phyloP scores from a whole-genome alignment of 2,329 filamentous ascomycete species.

The Calonectria hongkongensis region DNA sequence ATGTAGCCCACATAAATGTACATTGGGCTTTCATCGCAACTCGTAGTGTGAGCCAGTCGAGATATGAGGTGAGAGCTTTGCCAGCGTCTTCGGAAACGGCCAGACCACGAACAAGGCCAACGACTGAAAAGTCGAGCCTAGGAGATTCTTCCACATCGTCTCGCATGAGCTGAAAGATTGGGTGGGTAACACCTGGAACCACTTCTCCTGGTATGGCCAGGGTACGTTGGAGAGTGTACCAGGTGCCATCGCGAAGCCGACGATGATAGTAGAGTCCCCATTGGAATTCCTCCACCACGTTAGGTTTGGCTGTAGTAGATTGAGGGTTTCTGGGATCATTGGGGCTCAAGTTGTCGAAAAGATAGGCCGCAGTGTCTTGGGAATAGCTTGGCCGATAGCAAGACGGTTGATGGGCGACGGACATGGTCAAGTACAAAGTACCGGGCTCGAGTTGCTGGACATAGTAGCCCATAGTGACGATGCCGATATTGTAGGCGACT shows the following conservation, averaged over 20 bases:
- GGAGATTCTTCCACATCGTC: conserved; percentile 51
- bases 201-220: conserved; percentile 27
- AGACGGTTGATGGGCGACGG: conserved; percentile 43
- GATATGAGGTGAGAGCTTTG: conserved; percentile 53
- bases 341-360: conserved; percentile 35
- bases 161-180: conserved; percentile 47
- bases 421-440: conserved; percentile 54
- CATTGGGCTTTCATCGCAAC: conserved; percentile 50
- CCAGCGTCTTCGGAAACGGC: conserved; percentile 45
- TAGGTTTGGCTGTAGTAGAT: conserved; percentile 43
- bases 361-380: conserved; percentile 24
- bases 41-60: conserved; percentile 58
- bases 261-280: conserved; percentile 62
- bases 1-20: conserved; percentile 57
- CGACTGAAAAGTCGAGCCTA: conserved; percentile 54
- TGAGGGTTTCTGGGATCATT: conserved; percentile 42
- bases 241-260: conserved; percentile 51
- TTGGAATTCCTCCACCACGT: conserved; percentile 56
- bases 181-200: conserved; percentile 34
- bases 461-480: conserved; percentile 33
- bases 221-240: conserved; percentile 50
- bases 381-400: conserved; percentile 8
- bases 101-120: conserved; percentile 58
- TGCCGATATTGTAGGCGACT: too few species aligned
- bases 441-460: conserved; percentile 47